These are phyloP conservation scores for Hibiscus trionum DNA, from an alignment of 345 rosid species.

Conservation along the genomic window DNA sequence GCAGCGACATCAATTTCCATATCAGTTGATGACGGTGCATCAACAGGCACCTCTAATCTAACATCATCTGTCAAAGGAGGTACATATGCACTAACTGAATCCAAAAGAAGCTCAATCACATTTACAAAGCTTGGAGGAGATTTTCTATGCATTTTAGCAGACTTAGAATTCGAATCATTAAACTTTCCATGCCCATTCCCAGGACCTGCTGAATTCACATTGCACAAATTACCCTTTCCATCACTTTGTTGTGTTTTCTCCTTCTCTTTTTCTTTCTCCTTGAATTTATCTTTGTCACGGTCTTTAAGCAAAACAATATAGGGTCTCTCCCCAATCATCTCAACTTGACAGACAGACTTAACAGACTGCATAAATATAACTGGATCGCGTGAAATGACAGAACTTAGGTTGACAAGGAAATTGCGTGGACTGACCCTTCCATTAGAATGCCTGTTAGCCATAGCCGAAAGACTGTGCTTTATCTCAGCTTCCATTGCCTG, in stretches of 20 bases:
- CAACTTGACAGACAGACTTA: constrained; percentile 77
- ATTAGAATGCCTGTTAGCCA: constrained; percentile 74
- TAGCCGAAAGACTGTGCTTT: constrained; percentile 67
- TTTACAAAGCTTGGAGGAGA: constrained; percentile 67
- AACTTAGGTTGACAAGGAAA: constrained; percentile 56
- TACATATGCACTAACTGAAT: constrained; percentile 49
- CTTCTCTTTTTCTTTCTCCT: constrained; percentile 60
- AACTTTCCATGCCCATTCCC: constrained; percentile 42
- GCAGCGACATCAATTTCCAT: constrained; percentile 91
- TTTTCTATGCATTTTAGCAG: constrained; percentile 62
- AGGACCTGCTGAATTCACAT: constrained; percentile 21
- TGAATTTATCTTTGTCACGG: constrained; percentile 70
- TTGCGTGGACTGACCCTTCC: constrained; percentile 80
- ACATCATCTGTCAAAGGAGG: constrained; percentile 58
- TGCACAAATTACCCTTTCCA: constrained; percentile 51
- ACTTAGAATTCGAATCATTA: constrained; percentile 52
- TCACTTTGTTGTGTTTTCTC: constrained; percentile 51
- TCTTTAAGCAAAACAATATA: constrained; percentile 76
- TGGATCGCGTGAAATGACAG: constrained; percentile 87
- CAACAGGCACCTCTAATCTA: constrained; percentile 17
- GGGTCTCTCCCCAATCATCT: constrained; percentile 95
- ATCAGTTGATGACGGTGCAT: constrained; percentile 29
- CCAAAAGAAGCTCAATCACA: constrained; percentile 89
- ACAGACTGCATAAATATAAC: constrained; percentile 73
- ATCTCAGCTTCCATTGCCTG: constrained; percentile 99